phyloP scores from a whole-genome alignment of 345 rosid genomes.

The Murraya koenigii region DNA sequence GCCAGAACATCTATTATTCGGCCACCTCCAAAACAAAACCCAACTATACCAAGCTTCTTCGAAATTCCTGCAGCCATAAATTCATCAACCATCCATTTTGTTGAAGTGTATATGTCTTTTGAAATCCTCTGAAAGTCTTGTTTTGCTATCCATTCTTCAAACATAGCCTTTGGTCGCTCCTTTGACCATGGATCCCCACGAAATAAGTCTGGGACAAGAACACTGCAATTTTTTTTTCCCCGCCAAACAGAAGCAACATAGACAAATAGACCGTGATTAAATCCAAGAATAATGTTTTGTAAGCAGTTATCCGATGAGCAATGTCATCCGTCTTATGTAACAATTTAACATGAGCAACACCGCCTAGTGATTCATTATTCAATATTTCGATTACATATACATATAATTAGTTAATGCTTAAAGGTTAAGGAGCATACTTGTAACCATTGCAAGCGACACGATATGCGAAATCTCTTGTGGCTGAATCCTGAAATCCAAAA shows the following conservation, averaged over 20 bases:
- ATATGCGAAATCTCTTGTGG: constrained; percentile 83
- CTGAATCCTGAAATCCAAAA: constrained; percentile 78
- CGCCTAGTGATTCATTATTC: not conserved
- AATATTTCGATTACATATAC: too few species aligned
- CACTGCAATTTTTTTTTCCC: constrained; percentile 41
- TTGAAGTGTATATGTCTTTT: constrained; percentile 45
- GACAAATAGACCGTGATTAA: not conserved
- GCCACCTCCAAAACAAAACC: constrained; percentile 91
- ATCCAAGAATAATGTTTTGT: not conserved
- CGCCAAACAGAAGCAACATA: not conserved
- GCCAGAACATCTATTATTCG: constrained; percentile 62
- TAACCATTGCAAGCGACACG: constrained; percentile 86
- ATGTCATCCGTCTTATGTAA: not conserved
- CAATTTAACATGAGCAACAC: not conserved
- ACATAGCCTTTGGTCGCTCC: constrained; percentile 37
- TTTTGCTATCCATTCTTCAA: constrained; percentile 51
- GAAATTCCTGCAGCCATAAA: constrained; percentile 74
- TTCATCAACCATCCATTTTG: constrained; percentile 80
- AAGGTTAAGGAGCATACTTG: constrained; percentile 51
- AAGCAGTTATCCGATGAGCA: not conserved
- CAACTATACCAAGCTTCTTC: constrained; percentile 75
- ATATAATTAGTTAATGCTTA: not conserved
- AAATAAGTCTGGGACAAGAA: constrained; percentile 85
- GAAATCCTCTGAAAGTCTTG: constrained; percentile 53
- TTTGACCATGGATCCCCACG: constrained; percentile 80